Evolutionary conservation across 1,284 basidiomycete genomes (phyloP).

Genomic region (Moesziomyces globuligerus): DNA sequence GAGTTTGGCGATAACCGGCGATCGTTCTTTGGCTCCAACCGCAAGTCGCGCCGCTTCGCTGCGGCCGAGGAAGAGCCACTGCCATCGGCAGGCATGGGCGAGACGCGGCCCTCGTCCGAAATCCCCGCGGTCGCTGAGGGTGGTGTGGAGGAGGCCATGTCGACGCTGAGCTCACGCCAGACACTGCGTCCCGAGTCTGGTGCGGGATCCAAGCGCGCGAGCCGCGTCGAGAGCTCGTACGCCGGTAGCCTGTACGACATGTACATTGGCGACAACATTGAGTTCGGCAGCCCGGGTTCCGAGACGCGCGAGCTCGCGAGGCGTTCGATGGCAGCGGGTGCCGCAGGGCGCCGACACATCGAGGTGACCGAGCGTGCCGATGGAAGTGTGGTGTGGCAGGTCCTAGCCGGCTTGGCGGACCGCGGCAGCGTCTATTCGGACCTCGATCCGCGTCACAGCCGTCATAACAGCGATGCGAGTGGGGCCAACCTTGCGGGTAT

Average conservation of each 20-base stretch:
- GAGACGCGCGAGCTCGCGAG: not conserved
- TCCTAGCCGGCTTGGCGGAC: constrained; percentile 57
- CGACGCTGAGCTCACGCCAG: constrained; percentile 14
- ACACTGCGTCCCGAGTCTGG: constrained; percentile 20
- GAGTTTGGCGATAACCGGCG: constrained; percentile 35
- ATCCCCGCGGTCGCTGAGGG: constrained; percentile 1
- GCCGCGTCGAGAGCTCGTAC: constrained; percentile 41
- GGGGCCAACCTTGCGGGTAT: not conserved
- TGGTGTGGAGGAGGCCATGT: constrained; percentile 6
- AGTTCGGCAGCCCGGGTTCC: constrained; percentile 17
- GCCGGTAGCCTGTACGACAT: constrained; percentile 59
- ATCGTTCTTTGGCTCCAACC: constrained; percentile 34
- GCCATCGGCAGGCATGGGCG: constrained; percentile 4
- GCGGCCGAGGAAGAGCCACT: constrained; percentile 28
- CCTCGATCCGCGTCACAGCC: constrained; percentile 28
- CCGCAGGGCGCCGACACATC: constrained; percentile 41
- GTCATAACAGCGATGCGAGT: constrained; percentile 10
- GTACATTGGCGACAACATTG: constrained; percentile 37
- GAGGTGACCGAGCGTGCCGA: constrained; percentile 62
- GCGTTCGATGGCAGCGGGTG: constrained; percentile 6
- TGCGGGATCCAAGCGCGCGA: constrained; percentile 11
- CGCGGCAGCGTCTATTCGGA: constrained; percentile 52
- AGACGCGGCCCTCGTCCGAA: not conserved
- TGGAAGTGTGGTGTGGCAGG: constrained; percentile 61
- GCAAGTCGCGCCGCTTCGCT: constrained; percentile 45